Base-by-base conservation (phyloP, 805 yeast species). In the Ogataea philodendri region DNA sequence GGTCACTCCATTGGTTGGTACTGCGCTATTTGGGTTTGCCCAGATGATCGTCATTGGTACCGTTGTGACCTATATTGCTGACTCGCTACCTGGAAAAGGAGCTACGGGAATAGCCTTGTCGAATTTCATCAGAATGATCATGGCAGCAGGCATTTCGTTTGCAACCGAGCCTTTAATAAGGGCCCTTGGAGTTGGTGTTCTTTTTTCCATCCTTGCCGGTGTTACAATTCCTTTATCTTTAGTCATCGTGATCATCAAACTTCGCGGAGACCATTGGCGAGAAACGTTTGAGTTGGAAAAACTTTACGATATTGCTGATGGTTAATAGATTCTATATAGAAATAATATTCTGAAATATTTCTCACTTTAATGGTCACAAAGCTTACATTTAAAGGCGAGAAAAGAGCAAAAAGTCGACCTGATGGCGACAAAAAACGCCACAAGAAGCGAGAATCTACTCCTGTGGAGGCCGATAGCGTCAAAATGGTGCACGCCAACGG, bases 41-140 rank as follows among this genome's bases (percentile, higher is more conserved):
- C 78, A 85, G 21, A 83, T 86, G 93, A 75, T 85, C 60, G 76
- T 84, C 3, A 84, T 85, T 47, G 93, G 94, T 3, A 76, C 85
- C 7, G 81, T 87, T 0, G 74, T 81, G 3, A 85, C 95, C 0
- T 87, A 85, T 52, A 62, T 86, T 38, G 88, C 86, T 1, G 96
- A 86, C 52, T 76, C 87, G 1, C 66, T 87, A 28, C 95, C 96
- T 0, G 94, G 95, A 0, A 71, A 80, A 49, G 94, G 95, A 26
- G 89, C 95, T 9, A 83, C 95, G 0, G 95, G 94, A 1, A 84
- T 86, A 31, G 95, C 95, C 0, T 57, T 87, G 32, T 86, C 84
- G 51, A 87, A 86, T 53, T 69, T 86, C 37, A 66, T 81, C 13
- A 69, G 96, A 48, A 83, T 78, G 68, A 62, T 76, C 2, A 62